Evolutionary conservation across 371 early-diverging fungal genomes (phyloP).

Genomic region (Rhizopus stolonifer): DNA sequence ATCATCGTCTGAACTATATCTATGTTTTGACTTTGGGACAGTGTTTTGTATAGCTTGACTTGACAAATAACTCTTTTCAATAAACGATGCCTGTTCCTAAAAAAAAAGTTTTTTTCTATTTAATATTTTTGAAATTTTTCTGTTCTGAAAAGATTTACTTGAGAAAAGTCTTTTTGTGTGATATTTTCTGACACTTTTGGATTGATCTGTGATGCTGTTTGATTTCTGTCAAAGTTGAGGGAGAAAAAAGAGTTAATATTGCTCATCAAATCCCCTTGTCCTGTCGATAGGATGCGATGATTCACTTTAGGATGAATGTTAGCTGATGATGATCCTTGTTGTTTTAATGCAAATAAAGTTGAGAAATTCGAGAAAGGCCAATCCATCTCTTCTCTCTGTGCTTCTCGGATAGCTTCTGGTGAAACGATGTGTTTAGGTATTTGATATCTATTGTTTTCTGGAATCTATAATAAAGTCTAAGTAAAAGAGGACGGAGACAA

Average conservation of each 20-base stretch:
- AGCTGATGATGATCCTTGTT: slow-evolving; percentile 8
- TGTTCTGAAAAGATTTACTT: too few relatives aligned
- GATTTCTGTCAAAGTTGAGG: slow-evolving; percentile 61
- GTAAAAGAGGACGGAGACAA: too few relatives aligned
- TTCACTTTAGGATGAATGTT: not conserved
- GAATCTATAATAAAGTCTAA: not conserved
- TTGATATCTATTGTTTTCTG: not conserved
- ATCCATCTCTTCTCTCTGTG: slow-evolving; percentile 45
- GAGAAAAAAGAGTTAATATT: slow-evolving; percentile 54
- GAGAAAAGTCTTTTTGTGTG: too few relatives aligned
- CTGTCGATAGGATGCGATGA: too few relatives aligned
- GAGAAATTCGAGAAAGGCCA: slow-evolving; percentile 28
- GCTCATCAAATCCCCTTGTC: too few relatives aligned
- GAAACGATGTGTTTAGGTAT: slow-evolving; percentile 38
- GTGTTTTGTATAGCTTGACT: slow-evolving; percentile 20
- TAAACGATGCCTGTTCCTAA: too few relatives aligned
- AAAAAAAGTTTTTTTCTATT: too few relatives aligned
- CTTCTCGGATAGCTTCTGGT: slow-evolving; percentile 46
- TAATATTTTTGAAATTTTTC: too few relatives aligned
- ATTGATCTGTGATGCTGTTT: slow-evolving; percentile 48
- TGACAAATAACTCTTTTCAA: too few relatives aligned
- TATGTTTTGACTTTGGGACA: not conserved
- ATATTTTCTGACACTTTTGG: slow-evolving; percentile 59
- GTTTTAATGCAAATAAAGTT: slow-evolving; percentile 24
- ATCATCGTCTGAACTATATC: not conserved